Conservation (phyloP, 768 basidiomycete species). For the Boletus rubescentipes region DNA sequence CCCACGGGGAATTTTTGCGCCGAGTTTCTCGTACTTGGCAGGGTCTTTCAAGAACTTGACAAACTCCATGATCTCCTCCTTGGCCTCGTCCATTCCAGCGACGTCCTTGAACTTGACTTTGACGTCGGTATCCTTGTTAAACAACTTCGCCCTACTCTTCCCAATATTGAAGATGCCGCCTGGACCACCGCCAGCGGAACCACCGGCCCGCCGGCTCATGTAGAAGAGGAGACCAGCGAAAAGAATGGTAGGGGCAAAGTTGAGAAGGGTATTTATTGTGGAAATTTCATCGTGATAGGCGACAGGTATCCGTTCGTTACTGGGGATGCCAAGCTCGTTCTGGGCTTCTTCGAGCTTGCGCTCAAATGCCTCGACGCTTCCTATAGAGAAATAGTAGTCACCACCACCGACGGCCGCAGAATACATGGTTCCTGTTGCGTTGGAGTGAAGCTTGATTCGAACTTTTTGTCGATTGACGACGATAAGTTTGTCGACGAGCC, state of each 20-base stretch:
- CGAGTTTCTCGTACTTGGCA: slow-evolving; percentile 88
- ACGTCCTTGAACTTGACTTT: slow-evolving; percentile 94
- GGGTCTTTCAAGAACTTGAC: slow-evolving; percentile 99
- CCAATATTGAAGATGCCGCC: slow-evolving; percentile 97
- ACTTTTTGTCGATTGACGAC: slow-evolving; percentile 91
- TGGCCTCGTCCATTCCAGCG: slow-evolving; percentile 99
- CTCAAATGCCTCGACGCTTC: slow-evolving; percentile 96
- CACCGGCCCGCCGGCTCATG: slow-evolving; percentile 72
- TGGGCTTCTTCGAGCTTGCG: slow-evolving; percentile 94
- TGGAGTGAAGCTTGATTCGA: slow-evolving; percentile 89
- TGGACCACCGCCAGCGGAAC: slow-evolving; percentile 58
- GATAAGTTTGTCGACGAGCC: slow-evolving; percentile 88
- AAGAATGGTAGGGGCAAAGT: slow-evolving; percentile 93
- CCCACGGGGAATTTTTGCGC: slow-evolving; percentile 96
- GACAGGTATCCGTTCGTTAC: slow-evolving; percentile 92
- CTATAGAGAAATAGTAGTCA: slow-evolving; percentile 94
- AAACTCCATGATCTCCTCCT: slow-evolving; percentile 99
- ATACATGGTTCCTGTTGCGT: slow-evolving; percentile 79
- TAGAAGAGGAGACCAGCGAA: slow-evolving; percentile 89
- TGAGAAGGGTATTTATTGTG: slow-evolving; percentile 73
- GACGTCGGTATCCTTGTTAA: slow-evolving; percentile 96
- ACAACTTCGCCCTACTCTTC: slow-evolving; percentile 90
- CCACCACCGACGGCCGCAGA: slow-evolving; percentile 53
- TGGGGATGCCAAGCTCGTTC: slow-evolving; percentile 86
- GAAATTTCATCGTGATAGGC: slow-evolving; percentile 96